Evolutionary conservation across 441 rosid species (phyloP).

Genomic region (Viola pubescens): DNA sequence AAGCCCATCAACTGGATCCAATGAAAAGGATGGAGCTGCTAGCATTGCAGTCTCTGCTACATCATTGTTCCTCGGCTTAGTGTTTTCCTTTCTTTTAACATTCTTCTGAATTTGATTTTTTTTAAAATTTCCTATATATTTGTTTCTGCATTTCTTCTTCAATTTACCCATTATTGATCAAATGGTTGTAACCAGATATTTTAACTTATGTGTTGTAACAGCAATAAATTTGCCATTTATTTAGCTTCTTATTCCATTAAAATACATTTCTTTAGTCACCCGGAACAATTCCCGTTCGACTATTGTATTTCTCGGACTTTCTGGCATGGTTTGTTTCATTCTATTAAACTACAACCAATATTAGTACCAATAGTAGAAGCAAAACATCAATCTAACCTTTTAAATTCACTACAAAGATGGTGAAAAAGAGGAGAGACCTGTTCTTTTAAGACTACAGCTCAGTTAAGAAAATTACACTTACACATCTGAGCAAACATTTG

Average conservation of each 20-base stretch:
- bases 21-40: conserved; percentile 9
- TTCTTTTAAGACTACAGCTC: background rate
- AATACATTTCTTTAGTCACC: background rate
- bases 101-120: conserved; percentile 10
- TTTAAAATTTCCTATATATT: background rate
- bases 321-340: no score
- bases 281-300: no score
- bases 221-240: background rate
- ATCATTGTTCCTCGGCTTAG: conserved; percentile 2
- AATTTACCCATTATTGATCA: background rate
- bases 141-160: background rate
- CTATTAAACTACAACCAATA: no score
- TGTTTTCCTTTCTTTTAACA: conserved; percentile 12
- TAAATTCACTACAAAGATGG: no score
- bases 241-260: background rate
- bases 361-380: background rate
- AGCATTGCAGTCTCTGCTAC: conserved; percentile 5
- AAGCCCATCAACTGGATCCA: conserved; percentile 20
- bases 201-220: background rate
- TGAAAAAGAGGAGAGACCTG: no score
- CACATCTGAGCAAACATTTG: background rate
- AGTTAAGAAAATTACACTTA: background rate
- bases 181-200: background rate
- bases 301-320: no score
- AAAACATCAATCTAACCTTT: background rate